phyloP scores from a whole-genome alignment of 768 basidiomycete genomes.

The Jaapia argillacea region DNA sequence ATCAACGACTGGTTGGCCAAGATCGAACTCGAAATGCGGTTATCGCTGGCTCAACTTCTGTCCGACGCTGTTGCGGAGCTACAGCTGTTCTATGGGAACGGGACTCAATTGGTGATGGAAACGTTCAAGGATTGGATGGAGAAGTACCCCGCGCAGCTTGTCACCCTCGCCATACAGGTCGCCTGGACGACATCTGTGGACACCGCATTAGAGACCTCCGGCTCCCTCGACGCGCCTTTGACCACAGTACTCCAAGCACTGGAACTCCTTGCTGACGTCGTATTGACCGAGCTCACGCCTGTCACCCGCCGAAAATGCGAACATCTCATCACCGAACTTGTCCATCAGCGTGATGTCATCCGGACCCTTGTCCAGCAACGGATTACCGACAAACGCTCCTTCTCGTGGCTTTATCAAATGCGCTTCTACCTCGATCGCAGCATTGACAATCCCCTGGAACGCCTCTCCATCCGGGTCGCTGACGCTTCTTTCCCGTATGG shows the following conservation, averaged over 20 bases:
- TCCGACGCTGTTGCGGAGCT: slow-evolving; percentile 75
- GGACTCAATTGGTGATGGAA: slow-evolving; percentile 45
- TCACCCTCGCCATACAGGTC: slow-evolving; percentile 91
- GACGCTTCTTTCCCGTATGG: slow-evolving; percentile 94
- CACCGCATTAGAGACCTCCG: slow-evolving; percentile 42
- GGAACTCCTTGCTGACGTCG: slow-evolving; percentile 94
- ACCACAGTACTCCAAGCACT: slow-evolving; percentile 73
- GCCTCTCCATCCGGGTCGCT: slow-evolving; percentile 75
- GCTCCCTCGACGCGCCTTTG: slow-evolving; percentile 54
- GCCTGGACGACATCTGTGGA: slow-evolving; percentile 91
- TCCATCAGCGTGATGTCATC: slow-evolving; percentile 94
- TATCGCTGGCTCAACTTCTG: slow-evolving; percentile 78
- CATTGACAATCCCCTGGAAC: slow-evolving; percentile 67
- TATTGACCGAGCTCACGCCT: slow-evolving; percentile 78
- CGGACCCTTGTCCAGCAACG: slow-evolving; percentile 64
- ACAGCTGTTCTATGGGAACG: slow-evolving; percentile 67
- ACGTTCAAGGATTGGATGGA: slow-evolving; percentile 87
- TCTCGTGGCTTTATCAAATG: slow-evolving; percentile 97
- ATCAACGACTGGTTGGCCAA: slow-evolving; percentile 98
- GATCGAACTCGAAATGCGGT: slow-evolving; percentile 87
- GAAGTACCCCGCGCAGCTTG: slow-evolving; percentile 90
- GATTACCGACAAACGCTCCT: slow-evolving; percentile 56
- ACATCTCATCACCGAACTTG: slow-evolving; percentile 96
- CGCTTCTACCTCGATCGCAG: slow-evolving; percentile 83
- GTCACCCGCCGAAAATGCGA: slow-evolving; percentile 98